phyloP scores from a whole-genome alignment of 1,139 yeast species.

The Debaryomyces subglobosus region DNA sequence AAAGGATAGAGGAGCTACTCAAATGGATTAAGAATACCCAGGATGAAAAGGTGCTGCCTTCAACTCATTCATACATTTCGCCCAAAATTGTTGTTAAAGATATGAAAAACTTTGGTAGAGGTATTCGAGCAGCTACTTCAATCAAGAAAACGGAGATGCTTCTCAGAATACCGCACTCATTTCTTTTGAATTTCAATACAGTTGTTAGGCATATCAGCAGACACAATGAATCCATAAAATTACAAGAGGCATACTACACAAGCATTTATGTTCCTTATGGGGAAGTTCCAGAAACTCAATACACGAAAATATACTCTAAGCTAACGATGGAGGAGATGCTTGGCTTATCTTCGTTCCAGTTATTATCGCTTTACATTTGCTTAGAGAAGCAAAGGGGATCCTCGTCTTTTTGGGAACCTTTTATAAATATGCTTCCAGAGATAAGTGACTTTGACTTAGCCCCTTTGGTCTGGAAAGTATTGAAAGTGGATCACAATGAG shows the following conservation, averaged over 20 bases:
- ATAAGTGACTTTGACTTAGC: slow-evolving; percentile 48
- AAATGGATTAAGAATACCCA: slow-evolving; percentile 31
- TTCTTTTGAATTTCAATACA: slow-evolving; percentile 63
- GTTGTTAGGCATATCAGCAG: slow-evolving; percentile 44
- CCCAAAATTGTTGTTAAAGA: slow-evolving; percentile 32
- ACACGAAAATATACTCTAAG: slow-evolving; percentile 34
- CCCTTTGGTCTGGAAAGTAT: slow-evolving; percentile 57
- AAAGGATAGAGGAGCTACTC: slow-evolving; percentile 15
- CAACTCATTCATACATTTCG: slow-evolving; percentile 31
- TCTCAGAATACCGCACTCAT: slow-evolving; percentile 59
- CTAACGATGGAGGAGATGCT: slow-evolving; percentile 33
- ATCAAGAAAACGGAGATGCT: slow-evolving; percentile 47
- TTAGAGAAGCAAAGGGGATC: slow-evolving; percentile 44
- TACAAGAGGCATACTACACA: slow-evolving; percentile 26
- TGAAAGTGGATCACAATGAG: slow-evolving; percentile 24
- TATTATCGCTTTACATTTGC: slow-evolving; percentile 50
- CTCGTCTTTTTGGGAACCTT: slow-evolving; percentile 66
- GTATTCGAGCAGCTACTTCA: slow-evolving; percentile 48
- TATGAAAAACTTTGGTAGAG: slow-evolving; percentile 57
- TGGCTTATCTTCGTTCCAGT: slow-evolving; percentile 48
- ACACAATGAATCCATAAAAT: slow-evolving; percentile 21
- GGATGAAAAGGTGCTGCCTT: slow-evolving; percentile 24
- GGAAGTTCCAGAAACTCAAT: slow-evolving; percentile 19
- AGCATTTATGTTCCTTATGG: slow-evolving; percentile 24
- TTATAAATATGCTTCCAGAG: slow-evolving; percentile 59